Evolutionary conservation across 495 filamentous ascomycete genomes (phyloP), one percentile per base, ranked within the genome.

Genomic region (Aspergillus coremiiformis): DNA sequence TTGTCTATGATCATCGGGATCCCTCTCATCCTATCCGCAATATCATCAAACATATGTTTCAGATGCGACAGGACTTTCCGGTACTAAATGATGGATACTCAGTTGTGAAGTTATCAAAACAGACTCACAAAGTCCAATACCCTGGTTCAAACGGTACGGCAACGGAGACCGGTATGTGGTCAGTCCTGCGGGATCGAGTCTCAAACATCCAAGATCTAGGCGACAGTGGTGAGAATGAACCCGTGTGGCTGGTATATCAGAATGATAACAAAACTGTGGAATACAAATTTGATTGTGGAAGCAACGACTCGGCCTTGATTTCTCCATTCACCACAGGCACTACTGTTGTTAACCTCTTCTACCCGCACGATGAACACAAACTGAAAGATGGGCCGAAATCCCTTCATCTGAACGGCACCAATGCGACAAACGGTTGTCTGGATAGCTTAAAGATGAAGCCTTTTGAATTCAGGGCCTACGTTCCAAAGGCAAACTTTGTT

Each of bases 141-240:
- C 73, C 74, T 10, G 83, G 82, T 17, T 84, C 78, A 22, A 65
- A 71, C 20, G 72, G 67, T 0, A 68, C 76, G 0, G 67, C 72
- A 0, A 86, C 85, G 5, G 82, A 85, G 55, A 78, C 76, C 8
- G 85, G 85, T 10, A 73, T 89, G 58, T 89, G 83, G 83, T 84
- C 82, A 50, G 74, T 84, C 27, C 52, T 78, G 29, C 75, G 85
- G 15, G 76, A 73, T 14, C 62, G 68, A 19, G 77, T 75, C 43
- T 64, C 67, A 0, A 66, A 57, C 17, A 56, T 78, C 10, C 84
- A 88, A 58, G 70, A 82, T 48, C 66, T 82, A 11, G 65, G 68
- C 10, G 58, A 55, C 21, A 57, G 66, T 20, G 59, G 53, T 6
- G 72, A 74, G 5, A 81, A 84, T 26, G 73, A 79, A 47, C 69